These are phyloP conservation scores for Candida ficus DNA, from an alignment of 805 yeast genomes.

Conservation along the genomic window DNA sequence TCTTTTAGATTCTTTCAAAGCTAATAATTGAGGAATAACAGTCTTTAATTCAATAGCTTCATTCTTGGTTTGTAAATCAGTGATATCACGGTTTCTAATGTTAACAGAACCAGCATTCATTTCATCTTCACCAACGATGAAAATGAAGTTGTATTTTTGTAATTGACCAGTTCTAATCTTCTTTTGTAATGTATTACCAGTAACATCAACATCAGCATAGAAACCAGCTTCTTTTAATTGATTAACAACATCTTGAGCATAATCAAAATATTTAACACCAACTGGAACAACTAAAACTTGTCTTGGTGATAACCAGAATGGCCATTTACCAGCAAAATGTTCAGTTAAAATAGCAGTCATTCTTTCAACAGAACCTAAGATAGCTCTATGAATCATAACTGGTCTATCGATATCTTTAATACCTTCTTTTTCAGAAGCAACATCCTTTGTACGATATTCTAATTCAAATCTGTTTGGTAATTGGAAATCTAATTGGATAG, in stretches of 20 bases:
- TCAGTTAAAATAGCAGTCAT: conserved; percentile 98
- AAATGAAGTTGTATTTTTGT: conserved; percentile 90
- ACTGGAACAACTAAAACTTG: conserved; percentile 96
- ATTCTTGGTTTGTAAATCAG: conserved; percentile 88
- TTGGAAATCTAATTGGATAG: conserved; percentile 98
- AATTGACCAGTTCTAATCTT: conserved; percentile 96
- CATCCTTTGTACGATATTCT: conserved; percentile 71
- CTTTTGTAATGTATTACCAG: conserved; percentile 97
- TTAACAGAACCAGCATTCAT: conserved; percentile 75
- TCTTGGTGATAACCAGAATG: conserved; percentile 99
- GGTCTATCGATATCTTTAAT: conserved; percentile 71
- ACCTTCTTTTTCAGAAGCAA: conserved; percentile 35
- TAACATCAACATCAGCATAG: conserved; percentile 87
- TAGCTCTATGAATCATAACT: conserved; percentile 99
- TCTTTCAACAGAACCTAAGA: conserved; percentile 96
- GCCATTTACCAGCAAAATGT: conserved; percentile 99
- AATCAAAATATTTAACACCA: conserved; percentile 87
- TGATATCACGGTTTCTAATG: conserved; percentile 94
- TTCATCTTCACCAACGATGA: conserved; percentile 96
- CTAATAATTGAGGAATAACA: conserved; percentile 64
- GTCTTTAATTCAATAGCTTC: conserved; percentile 70
- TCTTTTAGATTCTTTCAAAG: conserved; percentile 71
- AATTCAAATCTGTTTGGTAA: conserved; percentile 90
- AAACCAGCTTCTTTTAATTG: conserved; percentile 66
- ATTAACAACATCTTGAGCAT: conserved; percentile 79